These are phyloP conservation scores for Camellia lanceoleosa DNA, from an alignment of 148 eudicot species.

Conservation along the genomic window DNA sequence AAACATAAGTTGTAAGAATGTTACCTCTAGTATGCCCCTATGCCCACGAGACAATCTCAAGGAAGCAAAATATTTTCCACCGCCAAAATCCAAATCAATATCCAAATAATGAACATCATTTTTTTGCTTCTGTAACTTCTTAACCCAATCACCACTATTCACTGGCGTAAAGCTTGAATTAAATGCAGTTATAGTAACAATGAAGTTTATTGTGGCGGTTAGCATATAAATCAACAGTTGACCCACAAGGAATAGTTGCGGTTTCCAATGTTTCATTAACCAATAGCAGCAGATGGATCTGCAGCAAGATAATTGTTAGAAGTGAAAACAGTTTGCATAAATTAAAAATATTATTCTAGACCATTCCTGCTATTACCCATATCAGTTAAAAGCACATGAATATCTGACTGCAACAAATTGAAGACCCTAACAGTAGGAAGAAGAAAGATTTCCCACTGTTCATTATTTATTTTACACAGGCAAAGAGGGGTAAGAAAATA, in stretches of 20 bases:
- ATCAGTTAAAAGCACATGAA: conserved; percentile 72
- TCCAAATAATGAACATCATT: too few species aligned
- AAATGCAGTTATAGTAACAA: conserved; percentile 61
- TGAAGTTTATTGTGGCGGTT: conserved; percentile 69
- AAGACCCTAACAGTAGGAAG: conserved; percentile 81
- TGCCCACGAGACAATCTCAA: too few species aligned
- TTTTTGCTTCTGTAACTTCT: too few species aligned
- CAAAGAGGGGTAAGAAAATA: too few species aligned
- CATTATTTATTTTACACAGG: too few species aligned
- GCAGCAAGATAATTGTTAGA: conserved; percentile 28
- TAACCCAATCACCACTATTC: too few species aligned
- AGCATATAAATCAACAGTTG: conserved; percentile 67
- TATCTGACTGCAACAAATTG: conserved; percentile 72
- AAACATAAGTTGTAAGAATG: too few species aligned
- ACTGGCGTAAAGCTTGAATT: conserved; percentile 78
- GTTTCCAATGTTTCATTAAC: conserved; percentile 44
- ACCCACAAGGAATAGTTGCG: conserved; percentile 66
- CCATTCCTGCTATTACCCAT: conserved; percentile 44
- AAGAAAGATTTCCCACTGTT: conserved; percentile 51
- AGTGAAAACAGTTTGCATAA: not conserved
- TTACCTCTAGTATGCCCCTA: too few species aligned
- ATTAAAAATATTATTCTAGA: conserved; percentile 5
- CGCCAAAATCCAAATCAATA: too few species aligned
- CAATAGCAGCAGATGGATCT: conserved; percentile 45
- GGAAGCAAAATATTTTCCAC: too few species aligned